Percentiles rank a stretch among this genome's conserved stretches.
phyloP scores from a whole-genome alignment of 2,329 filamentous ascomycete species.

The Basipetospora chlamydospora region DNA sequence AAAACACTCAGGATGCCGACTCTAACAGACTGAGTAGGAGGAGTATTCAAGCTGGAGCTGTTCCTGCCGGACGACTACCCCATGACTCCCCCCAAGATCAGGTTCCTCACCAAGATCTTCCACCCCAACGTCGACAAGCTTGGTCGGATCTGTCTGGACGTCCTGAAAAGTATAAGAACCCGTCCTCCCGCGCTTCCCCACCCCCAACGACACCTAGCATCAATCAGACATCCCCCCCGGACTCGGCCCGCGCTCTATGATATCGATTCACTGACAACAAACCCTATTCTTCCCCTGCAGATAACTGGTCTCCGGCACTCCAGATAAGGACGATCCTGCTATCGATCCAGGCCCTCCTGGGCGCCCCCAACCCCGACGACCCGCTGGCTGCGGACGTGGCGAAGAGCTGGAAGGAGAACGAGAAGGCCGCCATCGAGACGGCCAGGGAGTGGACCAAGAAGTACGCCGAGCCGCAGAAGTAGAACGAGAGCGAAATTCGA shows the following conservation, averaged over 20 bases:
- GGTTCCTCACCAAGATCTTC: slow-evolving; percentile 97
- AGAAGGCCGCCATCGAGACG: slow-evolving; percentile 80
- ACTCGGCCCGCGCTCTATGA: no score
- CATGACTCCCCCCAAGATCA: slow-evolving; percentile 97
- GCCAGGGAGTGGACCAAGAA: slow-evolving; percentile 83
- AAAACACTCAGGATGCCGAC: no score
- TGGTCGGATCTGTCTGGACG: slow-evolving; percentile 91
- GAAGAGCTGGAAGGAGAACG: slow-evolving; percentile 95
- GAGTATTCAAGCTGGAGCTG: slow-evolving; percentile 91
- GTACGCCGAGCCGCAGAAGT: slow-evolving; percentile 38
- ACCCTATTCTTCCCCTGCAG: slow-evolving; percentile 27
- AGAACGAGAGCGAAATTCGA: neutral
- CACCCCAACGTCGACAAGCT: slow-evolving; percentile 98
- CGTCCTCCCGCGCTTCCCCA: no score
- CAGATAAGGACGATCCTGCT: slow-evolving; percentile 98
- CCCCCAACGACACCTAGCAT: no score
- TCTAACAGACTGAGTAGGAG: slow-evolving; percentile 27
- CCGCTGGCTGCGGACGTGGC: slow-evolving; percentile 97
- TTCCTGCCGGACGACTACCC: slow-evolving; percentile 98
- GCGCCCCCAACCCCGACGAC: slow-evolving; percentile 93
- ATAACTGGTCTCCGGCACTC: slow-evolving; percentile 96
- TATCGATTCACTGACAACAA: no score
- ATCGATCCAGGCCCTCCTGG: slow-evolving; percentile 91
- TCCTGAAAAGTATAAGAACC: slow-evolving; percentile 96
- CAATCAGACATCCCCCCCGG: no score